Evolutionary conservation across 495 filamentous ascomycete genomes (phyloP), one percentile per base, ranked within the genome.

Genomic region (Penicillium manginii): DNA sequence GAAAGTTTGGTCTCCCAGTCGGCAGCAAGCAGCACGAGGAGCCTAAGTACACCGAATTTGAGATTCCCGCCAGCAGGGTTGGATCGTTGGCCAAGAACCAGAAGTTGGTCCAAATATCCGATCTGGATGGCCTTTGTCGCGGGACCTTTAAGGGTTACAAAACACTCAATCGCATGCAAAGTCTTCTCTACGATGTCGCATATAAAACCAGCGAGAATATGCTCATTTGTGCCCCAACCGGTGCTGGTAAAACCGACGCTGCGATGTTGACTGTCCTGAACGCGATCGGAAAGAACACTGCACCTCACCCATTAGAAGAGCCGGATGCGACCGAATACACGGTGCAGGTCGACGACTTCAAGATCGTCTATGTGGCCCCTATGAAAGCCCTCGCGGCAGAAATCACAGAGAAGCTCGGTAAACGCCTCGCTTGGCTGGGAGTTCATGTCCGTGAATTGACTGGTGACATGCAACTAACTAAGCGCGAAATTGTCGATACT

Each of bases 391-490:
- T 99, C 23, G 94, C 96, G 9, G 92, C 96, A 12, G 94, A 99
- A 77, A 91, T 98, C 50, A 97, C 94, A 0, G 91, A 90, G 37
- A 99, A 99, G 76, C 81, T 99, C 5, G 87, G 91, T n/a, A 93
- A 88, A 66, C 87, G 94, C n/a, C 81, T 99, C 2, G 87, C 90
- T 8, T 97, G 94, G 92, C 83, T 98, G 37, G 91, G 91, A 14
- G 86, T 99, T 53, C 81, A 89, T 61, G 92, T 89, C 54, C 87
- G 93, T 35, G 94, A 99, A 75, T 83, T 93, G 61, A 99, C 94
- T 42, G 94, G 93, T 62, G 94, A 99, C 75, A 98, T 97, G 93
- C 96, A 99, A 62, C 80, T 99, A 60, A 96, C 93, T 35, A 99
- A 99, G 76, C 85, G 90, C 2, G 96, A 99, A 74, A 96, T 99